Conservation (phyloP, 352 stramenopile species). For the Phytophthora sansomeana region DNA sequence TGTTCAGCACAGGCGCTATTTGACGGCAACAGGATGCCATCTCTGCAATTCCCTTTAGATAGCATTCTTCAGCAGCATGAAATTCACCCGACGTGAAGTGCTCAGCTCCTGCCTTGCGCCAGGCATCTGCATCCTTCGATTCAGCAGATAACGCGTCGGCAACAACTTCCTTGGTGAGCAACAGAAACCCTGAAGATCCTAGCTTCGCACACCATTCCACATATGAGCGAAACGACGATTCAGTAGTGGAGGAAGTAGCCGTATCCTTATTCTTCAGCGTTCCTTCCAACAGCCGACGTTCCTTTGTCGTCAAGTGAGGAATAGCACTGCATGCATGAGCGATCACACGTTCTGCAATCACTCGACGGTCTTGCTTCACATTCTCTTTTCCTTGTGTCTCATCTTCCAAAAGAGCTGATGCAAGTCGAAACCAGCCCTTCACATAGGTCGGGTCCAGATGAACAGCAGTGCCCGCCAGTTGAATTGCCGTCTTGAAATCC, state of each 20-base stretch:
- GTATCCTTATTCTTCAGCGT: neutral
- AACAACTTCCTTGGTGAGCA: slow-evolving; percentile 1
- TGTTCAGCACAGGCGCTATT: slow-evolving; percentile 33
- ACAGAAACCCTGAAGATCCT: neutral
- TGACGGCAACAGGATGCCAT: slow-evolving; percentile 1
- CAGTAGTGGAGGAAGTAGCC: too few relatives aligned
- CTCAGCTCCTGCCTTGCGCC: slow-evolving; percentile 21
- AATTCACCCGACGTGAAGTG: slow-evolving; percentile 18
- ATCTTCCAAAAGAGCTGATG: slow-evolving; percentile 17
- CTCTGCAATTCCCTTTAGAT: slow-evolving; percentile 19
- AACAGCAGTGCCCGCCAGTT: slow-evolving; percentile 15
- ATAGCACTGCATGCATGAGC: slow-evolving; percentile 1
- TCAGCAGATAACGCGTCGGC: neutral
- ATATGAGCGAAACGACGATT: slow-evolving; percentile 13
- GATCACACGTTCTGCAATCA: slow-evolving; percentile 7
- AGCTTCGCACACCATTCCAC: slow-evolving; percentile 27
- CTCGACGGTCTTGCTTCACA: neutral
- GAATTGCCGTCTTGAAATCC: slow-evolving; percentile 20
- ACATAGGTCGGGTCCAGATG: slow-evolving; percentile 27
- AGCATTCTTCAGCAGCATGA: slow-evolving; percentile 20
- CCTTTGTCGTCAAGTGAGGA: slow-evolving; percentile 3
- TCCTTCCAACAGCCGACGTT: slow-evolving; percentile 15
- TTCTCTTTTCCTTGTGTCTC: neutral
- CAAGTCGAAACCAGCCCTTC: slow-evolving; percentile 34
- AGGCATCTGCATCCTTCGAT: slow-evolving; percentile 8